Evolutionary conservation across 441 rosid species (phyloP), one percentile per base, ranked within the genome.

Genomic region (Pelargonium cotyledonis): DNA sequence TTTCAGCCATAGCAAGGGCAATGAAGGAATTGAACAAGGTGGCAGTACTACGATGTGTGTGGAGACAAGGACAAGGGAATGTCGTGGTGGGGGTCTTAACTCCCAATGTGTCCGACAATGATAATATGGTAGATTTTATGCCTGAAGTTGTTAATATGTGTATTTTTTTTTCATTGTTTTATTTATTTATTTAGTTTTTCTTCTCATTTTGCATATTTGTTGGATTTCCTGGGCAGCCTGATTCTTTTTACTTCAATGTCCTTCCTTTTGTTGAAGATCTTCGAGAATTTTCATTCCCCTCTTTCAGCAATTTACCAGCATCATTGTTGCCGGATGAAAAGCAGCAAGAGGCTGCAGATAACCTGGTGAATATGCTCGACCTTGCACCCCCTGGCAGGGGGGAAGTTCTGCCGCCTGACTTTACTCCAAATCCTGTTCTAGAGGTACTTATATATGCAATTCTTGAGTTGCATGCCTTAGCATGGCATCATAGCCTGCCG

Each of bases 1-100:
- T 86, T 82, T 95, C 99, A 78, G 92, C 98, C 51, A 61, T 95
- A 68, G 95, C 95, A n/a, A 86, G 95, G 81, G 98, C 93, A 73
- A 89, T 90, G 98, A 88, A 81, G 78, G 85, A 86, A 84, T 75
- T 80, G 83, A 84, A 85, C 71, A 88, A 79, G 76, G 93, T 90
- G 66, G 95, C 96, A 65, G 86, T 95, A 74, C 66, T 89, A 73
- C 96, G 98, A 14, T 95, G 99, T 77, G 98, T 90, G 73, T 95
- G 98, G 99, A 88, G 93, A 81, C 89, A 89, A 66, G 95, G 95
- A 66, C 95, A 83, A 73, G 82, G 83, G 49, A 89, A 68, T 70
- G 95, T 89, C 40, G 90, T 85, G 71, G 75, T 92, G 75, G 99
- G 98, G 49, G 85, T 86, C 78, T 79, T 95, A 82, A 86, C 89